Evolutionary conservation across 2,329 filamentous ascomycete genomes (phyloP).

Genomic region (Tolypocladium paradoxum): DNA sequence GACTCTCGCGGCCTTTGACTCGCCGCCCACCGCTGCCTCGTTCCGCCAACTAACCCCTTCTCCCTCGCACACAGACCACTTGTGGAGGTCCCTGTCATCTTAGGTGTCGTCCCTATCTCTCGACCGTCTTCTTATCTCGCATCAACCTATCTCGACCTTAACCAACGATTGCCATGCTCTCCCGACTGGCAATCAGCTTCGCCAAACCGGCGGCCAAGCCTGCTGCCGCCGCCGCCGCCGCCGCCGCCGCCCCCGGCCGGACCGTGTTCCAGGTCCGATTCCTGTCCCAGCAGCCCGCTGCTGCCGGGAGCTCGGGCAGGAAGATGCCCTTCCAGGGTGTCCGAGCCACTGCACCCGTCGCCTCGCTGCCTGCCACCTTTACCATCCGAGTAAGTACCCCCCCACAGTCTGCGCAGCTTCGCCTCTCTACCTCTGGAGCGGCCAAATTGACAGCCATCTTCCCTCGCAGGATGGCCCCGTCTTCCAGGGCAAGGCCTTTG

Average conservation of each 20-base stretch:
- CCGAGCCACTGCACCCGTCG: constrained; percentile 53
- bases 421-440: neutral
- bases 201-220: constrained; percentile 40
- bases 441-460: neutral
- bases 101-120: constrained; percentile 13
- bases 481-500: constrained; percentile 93
- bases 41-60: constrained; percentile 7
- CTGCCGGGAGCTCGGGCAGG: constrained; percentile 59
- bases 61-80: constrained; percentile 22
- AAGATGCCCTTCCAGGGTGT: constrained; percentile 49
- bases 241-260: constrained; percentile 28
- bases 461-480: constrained; percentile 69
- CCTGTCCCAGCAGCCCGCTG: constrained; percentile 30
- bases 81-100: constrained; percentile 29
- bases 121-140: constrained; percentile 8
- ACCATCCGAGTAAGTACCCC: constrained; percentile 66
- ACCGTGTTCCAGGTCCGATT: constrained; percentile 27
- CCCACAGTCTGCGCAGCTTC: neutral
- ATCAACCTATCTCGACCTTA: constrained; percentile 2
- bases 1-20: constrained; percentile 5
- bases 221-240: constrained; percentile 27
- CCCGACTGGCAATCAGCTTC: constrained; percentile 41
- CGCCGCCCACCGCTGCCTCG: constrained; percentile 31
- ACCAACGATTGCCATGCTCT: constrained; percentile 41
- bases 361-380: constrained; percentile 60